Base-by-base conservation (phyloP, 2,329 filamentous ascomycete genomes). In the Fusarium sp. region DNA sequence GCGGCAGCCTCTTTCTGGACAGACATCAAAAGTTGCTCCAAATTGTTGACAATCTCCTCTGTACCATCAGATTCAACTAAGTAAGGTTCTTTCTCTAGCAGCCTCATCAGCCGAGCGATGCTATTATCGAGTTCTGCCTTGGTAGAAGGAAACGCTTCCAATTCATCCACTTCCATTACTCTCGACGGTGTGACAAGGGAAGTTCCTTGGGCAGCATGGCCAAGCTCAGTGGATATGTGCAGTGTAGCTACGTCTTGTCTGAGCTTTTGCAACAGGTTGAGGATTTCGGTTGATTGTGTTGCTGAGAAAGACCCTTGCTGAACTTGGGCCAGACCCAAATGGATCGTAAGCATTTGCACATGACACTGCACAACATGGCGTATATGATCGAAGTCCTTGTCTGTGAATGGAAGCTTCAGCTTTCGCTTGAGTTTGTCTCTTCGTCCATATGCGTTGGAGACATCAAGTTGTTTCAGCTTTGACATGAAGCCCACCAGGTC, bases 121-220 rank as follows among this genome's bases (percentile, higher is more conserved):
- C 19, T 51, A 1, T 36, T n/a, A 9, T 31, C 25, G 0, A 57
- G 7, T 1, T 12, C 7, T 1, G 5, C 3, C 2, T 28, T 10
- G 1, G 3, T 3, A 10, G 32, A 11, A 4, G 4, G 22, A 12
- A 3, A 11, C 7, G 5, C 39, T 0, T 35, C 11, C 3, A 15
- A 10, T 0, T 26, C 15, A 1, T 39, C 15, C 3, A 39, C 2
- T 1, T 56, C 42, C 0, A 6, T 26, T 1, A 26, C 15, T 2
- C 15, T 22, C 2, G 12, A 7, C 22, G 31, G 19, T 8, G 15
- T 25, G 10, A 4, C 5, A 11, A 22, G 1, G 1, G 6, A 29
- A 0, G 2, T 9, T 0, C 1, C 10, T 5, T 3, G 13, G 10
- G 10, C 0, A 6, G 0, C 2, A 19, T 13, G 0, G 0, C 1